Evolutionary conservation across 1,284 basidiomycete species (phyloP).

Genomic region (Trichosporon coremiiforme): DNA sequence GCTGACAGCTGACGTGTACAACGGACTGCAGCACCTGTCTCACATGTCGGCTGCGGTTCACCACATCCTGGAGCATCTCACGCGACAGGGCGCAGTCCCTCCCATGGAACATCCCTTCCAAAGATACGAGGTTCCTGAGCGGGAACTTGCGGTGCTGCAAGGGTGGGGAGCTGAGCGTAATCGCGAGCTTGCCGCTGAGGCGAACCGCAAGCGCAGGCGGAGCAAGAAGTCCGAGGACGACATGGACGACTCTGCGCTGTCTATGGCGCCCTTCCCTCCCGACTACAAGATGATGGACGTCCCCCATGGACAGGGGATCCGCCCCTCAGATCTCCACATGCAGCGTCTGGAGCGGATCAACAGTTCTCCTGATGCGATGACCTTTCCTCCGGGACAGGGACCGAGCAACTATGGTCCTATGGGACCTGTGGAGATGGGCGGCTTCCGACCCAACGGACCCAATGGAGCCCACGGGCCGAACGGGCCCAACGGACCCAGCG

Average conservation of each 20-base stretch:
- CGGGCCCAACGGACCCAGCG: background rate
- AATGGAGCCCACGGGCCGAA: background rate
- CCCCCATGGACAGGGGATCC: slow-evolving; percentile 16
- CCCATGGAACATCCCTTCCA: slow-evolving; percentile 34
- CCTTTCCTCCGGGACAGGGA: slow-evolving; percentile 3
- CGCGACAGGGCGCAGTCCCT: slow-evolving; percentile 36
- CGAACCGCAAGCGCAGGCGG: slow-evolving; percentile 22
- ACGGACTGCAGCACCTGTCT: slow-evolving; percentile 39
- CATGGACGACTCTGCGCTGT: slow-evolving; percentile 21
- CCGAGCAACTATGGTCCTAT: slow-evolving; percentile 12
- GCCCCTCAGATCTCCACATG: slow-evolving; percentile 29
- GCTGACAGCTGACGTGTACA: slow-evolving; percentile 41
- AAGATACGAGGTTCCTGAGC: slow-evolving; percentile 40
- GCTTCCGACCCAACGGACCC: background rate
- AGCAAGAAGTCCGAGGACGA: slow-evolving; percentile 28
- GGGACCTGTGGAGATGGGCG: background rate
- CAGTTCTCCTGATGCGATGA: slow-evolving; percentile 2
- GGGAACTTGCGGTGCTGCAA: slow-evolving; percentile 38
- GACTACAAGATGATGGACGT: slow-evolving; percentile 21
- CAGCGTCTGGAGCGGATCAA: slow-evolving; percentile 11
- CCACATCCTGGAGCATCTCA: slow-evolving; percentile 45
- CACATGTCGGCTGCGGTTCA: slow-evolving; percentile 44
- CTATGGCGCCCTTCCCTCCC: slow-evolving; percentile 20
- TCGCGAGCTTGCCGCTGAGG: slow-evolving; percentile 26
- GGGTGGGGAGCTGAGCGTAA: slow-evolving; percentile 39